Evolutionary conservation across 257 asterid species (phyloP).

Genomic region (Linaria vulgaris): DNA sequence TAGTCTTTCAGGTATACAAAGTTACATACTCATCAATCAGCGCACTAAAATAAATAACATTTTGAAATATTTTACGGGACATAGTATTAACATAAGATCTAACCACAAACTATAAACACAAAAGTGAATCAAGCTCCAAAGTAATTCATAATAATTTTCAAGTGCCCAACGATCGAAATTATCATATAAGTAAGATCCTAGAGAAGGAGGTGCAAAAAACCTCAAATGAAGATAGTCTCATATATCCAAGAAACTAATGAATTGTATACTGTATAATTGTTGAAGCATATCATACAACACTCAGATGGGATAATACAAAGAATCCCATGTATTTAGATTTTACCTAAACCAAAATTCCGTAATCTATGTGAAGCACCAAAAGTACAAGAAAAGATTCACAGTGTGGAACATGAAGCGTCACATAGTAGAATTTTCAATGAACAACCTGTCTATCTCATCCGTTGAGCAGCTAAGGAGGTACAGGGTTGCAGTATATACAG

Average conservation of each 20-base stretch:
- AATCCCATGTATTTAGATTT: constrained; percentile 4
- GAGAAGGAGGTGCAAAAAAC: not conserved
- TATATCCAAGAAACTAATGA: not conserved
- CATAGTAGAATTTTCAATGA: constrained; percentile 11
- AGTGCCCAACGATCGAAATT: no score
- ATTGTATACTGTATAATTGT: not conserved
- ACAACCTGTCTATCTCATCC: constrained; percentile 5
- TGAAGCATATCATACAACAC: constrained; percentile 8
- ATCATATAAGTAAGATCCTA: not conserved
- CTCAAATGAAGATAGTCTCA: not conserved
- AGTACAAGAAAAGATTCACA: not conserved
- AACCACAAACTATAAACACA: no score
- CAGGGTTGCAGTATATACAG: constrained; percentile 13
- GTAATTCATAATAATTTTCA: no score
- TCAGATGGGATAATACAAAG: constrained; percentile 4
- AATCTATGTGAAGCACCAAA: not conserved
- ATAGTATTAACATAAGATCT: no score
- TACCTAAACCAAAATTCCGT: constrained; percentile 12
- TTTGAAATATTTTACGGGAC: no score
- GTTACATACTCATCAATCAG: no score
- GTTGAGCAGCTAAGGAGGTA: constrained; percentile 14
- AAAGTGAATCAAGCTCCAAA: no score
- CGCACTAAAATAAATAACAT: no score
- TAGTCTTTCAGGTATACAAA: no score
- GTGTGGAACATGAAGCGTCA: constrained; percentile 1